Evolutionary conservation across 2,329 filamentous ascomycete genomes (phyloP), one percentile per base, ranked within the genome.

Genomic region (Ciborinia camelliae): DNA sequence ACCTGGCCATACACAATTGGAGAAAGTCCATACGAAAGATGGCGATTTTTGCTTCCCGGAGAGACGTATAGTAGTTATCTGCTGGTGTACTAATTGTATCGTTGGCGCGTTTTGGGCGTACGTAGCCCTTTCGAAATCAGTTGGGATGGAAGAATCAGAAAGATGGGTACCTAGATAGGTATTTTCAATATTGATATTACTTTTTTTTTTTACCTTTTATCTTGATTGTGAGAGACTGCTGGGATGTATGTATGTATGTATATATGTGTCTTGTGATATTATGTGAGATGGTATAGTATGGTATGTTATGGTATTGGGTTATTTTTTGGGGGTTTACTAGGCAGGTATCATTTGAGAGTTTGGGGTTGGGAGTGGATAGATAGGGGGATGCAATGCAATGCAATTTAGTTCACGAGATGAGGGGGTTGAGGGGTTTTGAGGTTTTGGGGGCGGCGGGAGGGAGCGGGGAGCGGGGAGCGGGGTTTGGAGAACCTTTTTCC

Each of bases 71-170:
- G 23, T 26, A 5, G 20, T 28, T 32, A 20, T 9, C 26, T 57
- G 26, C 18, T 9, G 23, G 7, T 59, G 14, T 35, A 18, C n/a
- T 28, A 26, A 4, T 26, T 58, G 28, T 47, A 59, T 47, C 30
- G 15, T 47, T 59, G 55, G 55, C 30, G 41, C 41, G 41, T n/a
- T 43, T 59, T 37, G 41, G 28, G 54, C 41, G 41, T 32, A 47
- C 14, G 39, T 58, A 45, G 10, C 39, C 35, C 20, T 45, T 32
- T 30, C 12, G 32, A 45, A 10, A 30, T 18, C 35, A 8, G 15
- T 4, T 26, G 32, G 12, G 32, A 37, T 53, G 30, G 23, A 35
- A 32, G 28, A 14, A 41, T 55, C n/a, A n/a, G 20, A 43, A 18
- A 58, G n/a, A 26, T 39, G 23, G 52, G 18, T 54, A 54, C 28